Conservation (phyloP, 78 protist species). For the Emiliania huxleyi region DNA sequence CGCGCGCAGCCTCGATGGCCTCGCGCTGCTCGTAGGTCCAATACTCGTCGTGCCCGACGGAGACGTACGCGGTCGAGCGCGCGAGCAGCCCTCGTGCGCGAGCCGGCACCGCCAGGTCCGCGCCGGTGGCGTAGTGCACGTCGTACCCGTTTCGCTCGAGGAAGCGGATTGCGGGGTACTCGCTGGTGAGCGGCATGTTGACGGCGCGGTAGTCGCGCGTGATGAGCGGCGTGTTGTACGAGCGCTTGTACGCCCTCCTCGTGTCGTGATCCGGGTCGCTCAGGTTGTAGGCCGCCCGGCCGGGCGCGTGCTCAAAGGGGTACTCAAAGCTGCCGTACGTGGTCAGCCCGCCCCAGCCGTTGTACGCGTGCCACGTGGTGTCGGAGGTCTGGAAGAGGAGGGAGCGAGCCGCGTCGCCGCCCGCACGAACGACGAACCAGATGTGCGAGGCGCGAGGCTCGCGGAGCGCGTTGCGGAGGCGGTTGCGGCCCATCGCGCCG, state of each 20-base stretch:
- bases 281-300: not conserved
- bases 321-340: slow-evolving; percentile 2
- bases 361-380: no score
- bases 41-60: no score
- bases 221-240: slow-evolving; percentile 34
- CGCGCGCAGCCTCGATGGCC: no score
- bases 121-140: not conserved
- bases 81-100: not conserved
- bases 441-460: no score
- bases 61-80: no score
- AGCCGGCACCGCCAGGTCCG: not conserved
- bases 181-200: not conserved
- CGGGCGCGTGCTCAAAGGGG: not conserved
- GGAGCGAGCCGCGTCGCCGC: no score
- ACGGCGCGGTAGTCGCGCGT: slow-evolving; percentile 32
- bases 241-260: slow-evolving; percentile 1
- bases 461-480: no score
- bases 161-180: slow-evolving; percentile 23
- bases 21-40: no score
- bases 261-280: not conserved
- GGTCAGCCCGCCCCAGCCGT: no score
- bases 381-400: no score
- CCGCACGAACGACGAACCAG: no score
- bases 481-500: no score
- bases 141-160: slow-evolving; percentile 41